These are phyloP conservation scores for Grifola frondosa DNA, from an alignment of 1,284 basidiomycete species.

Conservation along the genomic window DNA sequence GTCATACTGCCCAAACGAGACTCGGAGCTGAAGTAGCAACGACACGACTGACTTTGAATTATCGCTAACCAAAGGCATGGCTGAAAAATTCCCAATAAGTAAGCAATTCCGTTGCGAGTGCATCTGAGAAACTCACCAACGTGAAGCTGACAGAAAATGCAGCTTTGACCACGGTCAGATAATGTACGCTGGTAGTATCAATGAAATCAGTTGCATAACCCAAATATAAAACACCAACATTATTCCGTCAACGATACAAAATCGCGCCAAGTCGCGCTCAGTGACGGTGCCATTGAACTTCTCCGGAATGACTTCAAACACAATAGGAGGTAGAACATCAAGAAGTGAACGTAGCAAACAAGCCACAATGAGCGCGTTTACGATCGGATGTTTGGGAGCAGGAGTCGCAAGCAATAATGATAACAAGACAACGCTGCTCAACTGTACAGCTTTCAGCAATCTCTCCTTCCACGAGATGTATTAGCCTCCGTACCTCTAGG, in stretches of 20 bases:
- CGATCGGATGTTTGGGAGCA: constrained; percentile 27
- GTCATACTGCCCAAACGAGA: constrained; percentile 18
- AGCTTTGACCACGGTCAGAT: constrained; percentile 27
- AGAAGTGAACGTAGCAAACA: constrained; percentile 22
- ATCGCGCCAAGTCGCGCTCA: constrained; percentile 4
- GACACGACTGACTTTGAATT: constrained; percentile 10
- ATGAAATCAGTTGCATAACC: background rate
- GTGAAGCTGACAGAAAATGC: constrained; percentile 30
- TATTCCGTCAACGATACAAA: constrained; percentile 23
- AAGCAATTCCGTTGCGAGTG: no score
- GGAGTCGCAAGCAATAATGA: constrained; percentile 24
- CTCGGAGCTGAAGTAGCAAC: background rate
- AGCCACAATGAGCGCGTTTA: constrained; percentile 22
- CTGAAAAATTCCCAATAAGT: constrained; percentile 8
- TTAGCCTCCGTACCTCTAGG: no score
- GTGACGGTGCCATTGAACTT: constrained; percentile 8
- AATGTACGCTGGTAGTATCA: constrained; percentile 16
- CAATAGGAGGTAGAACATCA: constrained; percentile 19
- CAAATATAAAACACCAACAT: constrained; percentile 15
- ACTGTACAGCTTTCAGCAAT: no score
- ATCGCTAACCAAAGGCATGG: constrained; percentile 23
- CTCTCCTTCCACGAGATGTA: no score
- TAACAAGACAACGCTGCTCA: constrained; percentile 19
- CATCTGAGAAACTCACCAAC: constrained; percentile 14
- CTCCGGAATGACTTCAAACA: constrained; percentile 11